Evolutionary conservation across 768 basidiomycete genomes (phyloP).

Genomic region (Pisolithus marmoratus): DNA sequence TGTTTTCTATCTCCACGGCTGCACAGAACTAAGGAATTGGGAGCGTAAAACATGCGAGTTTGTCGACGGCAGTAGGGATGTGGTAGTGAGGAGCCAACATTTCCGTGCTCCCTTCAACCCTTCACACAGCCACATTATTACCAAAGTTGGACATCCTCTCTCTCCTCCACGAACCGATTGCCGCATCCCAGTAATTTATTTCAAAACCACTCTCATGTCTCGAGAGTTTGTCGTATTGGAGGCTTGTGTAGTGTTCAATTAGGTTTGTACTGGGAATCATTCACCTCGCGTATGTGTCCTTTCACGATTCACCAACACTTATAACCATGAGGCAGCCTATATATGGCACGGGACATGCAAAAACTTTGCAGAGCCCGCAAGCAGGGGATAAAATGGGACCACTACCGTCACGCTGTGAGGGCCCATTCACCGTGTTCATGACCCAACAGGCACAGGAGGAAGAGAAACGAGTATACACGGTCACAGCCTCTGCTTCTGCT

Average conservation of each 20-base stretch:
- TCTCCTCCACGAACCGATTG: too few species aligned
- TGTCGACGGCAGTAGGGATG: too few species aligned
- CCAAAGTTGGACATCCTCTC: too few species aligned
- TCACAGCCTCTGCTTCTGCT: constrained; percentile 62
- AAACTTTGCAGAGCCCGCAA: constrained; percentile 91
- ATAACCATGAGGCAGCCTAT: background rate
- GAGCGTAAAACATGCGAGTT: too few species aligned
- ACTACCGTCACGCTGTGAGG: constrained; percentile 84
- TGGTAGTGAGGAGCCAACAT: too few species aligned
- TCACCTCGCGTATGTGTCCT: constrained; percentile 58
- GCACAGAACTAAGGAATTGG: too few species aligned
- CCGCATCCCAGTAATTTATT: background rate
- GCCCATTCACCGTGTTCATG: background rate
- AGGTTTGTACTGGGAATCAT: constrained; percentile 90
- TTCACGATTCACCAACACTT: background rate
- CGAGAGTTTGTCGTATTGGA: constrained; percentile 60
- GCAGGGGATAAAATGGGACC: constrained; percentile 89
- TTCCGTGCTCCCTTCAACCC: background rate
- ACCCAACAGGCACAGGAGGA: constrained; percentile 92
- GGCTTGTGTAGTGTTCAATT: constrained; percentile 78
- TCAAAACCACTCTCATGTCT: constrained; percentile 10
- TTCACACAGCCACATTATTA: too few species aligned
- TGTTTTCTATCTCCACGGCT: too few species aligned
- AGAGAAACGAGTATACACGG: constrained; percentile 89
- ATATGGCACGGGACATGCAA: constrained; percentile 66